These are phyloP conservation scores for Pythium guiyangense DNA, from an alignment of 352 stramenopile genomes.

Conservation along the genomic window DNA sequence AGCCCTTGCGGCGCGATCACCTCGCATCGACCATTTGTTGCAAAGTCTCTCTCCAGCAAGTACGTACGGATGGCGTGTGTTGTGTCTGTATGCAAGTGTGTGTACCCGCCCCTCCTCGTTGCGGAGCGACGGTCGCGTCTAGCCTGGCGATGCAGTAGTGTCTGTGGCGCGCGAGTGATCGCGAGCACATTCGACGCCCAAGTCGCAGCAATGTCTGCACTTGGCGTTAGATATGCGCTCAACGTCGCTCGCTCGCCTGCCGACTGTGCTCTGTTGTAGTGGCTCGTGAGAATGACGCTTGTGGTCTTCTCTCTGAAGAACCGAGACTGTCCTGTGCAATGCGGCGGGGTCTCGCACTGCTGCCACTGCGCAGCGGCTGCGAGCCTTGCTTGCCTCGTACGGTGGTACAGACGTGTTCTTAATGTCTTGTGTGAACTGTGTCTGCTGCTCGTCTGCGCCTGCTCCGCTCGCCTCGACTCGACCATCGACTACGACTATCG, in stretches of 20 bases:
- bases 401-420: slow-evolving; percentile 92
- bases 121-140: slow-evolving; percentile 1
- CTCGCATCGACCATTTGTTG: slow-evolving; percentile 57
- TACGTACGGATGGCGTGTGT: slow-evolving; percentile 37
- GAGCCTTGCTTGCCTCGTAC: slow-evolving; percentile 39
- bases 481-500: slow-evolving; percentile 39
- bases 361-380: slow-evolving; percentile 10
- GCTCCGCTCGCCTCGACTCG: too few species aligned
- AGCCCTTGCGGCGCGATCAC: slow-evolving; percentile 1
- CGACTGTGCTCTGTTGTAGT: slow-evolving; percentile 13
- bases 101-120: neutral
- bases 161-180: slow-evolving; percentile 3
- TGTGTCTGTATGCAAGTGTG: slow-evolving; percentile 14
- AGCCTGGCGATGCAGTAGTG: neutral
- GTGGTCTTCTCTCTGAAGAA: slow-evolving; percentile 69
- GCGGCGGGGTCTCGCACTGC: slow-evolving; percentile 20
- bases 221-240: neutral
- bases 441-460: slow-evolving; percentile 5
- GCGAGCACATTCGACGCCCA: neutral
- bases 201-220: neutral
- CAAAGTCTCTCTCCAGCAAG: slow-evolving; percentile 85
- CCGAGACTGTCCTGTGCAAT: slow-evolving; percentile 88
- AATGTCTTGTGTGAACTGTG: slow-evolving; percentile 38
- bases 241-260: neutral
- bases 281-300: slow-evolving; percentile 44